Conservation (phyloP, 495 filamentous ascomycete species). For the Apodospora peruviana region DNA sequence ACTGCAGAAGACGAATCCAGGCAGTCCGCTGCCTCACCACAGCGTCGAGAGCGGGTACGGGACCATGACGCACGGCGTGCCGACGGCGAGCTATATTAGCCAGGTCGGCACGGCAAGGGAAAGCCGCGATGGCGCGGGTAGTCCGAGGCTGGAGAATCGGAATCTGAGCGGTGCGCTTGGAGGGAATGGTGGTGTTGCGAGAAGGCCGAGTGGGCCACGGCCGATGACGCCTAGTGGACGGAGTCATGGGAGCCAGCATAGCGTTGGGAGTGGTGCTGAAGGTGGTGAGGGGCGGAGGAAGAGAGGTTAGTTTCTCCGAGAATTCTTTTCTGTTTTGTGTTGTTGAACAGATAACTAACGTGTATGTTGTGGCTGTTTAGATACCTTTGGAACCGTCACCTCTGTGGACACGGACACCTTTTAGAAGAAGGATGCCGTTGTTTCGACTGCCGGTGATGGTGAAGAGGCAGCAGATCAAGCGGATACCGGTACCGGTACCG, state of each 20-base stretch:
- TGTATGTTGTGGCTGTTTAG: constrained; percentile 27
- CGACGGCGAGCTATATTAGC: constrained; percentile 29
- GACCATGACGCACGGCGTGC: constrained; percentile 39
- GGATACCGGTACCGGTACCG: background rate
- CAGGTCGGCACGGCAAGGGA: constrained; percentile 16
- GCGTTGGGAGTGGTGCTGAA: constrained; percentile 13
- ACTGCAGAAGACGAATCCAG: constrained; percentile 28
- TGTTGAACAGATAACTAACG: constrained; percentile 2
- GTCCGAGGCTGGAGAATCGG: constrained; percentile 40
- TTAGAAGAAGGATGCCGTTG: constrained; percentile 22
- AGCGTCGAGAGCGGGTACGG: constrained; percentile 47
- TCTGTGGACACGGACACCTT: constrained; percentile 51
- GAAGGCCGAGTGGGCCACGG: constrained; percentile 45
- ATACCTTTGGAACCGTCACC: constrained; percentile 48
- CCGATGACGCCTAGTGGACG: constrained; percentile 42
- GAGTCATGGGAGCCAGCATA: constrained; percentile 18
- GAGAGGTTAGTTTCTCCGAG: constrained; percentile 35
- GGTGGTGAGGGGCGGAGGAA: constrained; percentile 41
- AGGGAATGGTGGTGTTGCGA: constrained; percentile 30
- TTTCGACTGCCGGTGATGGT: background rate
- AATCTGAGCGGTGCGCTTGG: constrained; percentile 41
- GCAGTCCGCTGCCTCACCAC: constrained; percentile 38
- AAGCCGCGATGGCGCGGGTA: constrained; percentile 21
- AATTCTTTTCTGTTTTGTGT: background rate
- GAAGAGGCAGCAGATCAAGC: background rate